Conservation (phyloP, 768 basidiomycete species). For the Amanita rubescens region DNA sequence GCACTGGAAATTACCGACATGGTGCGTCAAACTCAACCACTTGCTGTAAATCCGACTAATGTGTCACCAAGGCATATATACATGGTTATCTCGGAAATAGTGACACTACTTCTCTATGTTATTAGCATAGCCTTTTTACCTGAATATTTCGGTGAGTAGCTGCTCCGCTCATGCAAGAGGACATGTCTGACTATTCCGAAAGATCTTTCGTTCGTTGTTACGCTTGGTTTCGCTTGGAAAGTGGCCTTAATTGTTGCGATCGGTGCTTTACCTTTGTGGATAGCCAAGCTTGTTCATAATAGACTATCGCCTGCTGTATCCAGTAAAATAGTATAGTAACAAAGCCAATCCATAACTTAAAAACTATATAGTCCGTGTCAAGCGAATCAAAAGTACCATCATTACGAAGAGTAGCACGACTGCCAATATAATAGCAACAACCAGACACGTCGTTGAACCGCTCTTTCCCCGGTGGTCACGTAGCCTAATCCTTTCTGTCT, state of each 20-base stretch:
- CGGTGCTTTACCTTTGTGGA: conserved; percentile 85
- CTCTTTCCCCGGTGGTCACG: conserved; percentile 58
- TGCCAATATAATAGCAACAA: conserved; percentile 51
- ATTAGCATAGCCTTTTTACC: conserved; percentile 90
- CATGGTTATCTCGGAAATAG: conserved; percentile 89
- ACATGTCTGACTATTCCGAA: conserved; percentile 6
- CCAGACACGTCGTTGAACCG: conserved; percentile 66
- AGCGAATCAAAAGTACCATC: conserved; percentile 67
- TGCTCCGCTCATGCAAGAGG: neutral
- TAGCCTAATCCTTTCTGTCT: conserved; percentile 52
- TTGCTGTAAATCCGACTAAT: neutral
- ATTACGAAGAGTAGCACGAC: conserved; percentile 64
- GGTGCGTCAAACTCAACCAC: conserved; percentile 40
- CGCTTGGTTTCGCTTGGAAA: conserved; percentile 87
- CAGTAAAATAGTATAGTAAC: conserved; percentile 69
- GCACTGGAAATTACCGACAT: conserved; percentile 96
- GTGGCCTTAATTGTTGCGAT: conserved; percentile 92
- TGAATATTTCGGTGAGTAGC: conserved; percentile 85
- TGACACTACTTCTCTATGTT: conserved; percentile 83
- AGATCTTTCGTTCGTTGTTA: conserved; percentile 93
- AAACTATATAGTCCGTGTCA: conserved; percentile 18
- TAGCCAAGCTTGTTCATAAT: conserved; percentile 82
- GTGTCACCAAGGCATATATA: conserved; percentile 69
- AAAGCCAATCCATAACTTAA: neutral
- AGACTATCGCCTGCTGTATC: conserved; percentile 88